Conservation (phyloP, 2,329 filamentous ascomycete species). For the Alternaria gaisen region DNA sequence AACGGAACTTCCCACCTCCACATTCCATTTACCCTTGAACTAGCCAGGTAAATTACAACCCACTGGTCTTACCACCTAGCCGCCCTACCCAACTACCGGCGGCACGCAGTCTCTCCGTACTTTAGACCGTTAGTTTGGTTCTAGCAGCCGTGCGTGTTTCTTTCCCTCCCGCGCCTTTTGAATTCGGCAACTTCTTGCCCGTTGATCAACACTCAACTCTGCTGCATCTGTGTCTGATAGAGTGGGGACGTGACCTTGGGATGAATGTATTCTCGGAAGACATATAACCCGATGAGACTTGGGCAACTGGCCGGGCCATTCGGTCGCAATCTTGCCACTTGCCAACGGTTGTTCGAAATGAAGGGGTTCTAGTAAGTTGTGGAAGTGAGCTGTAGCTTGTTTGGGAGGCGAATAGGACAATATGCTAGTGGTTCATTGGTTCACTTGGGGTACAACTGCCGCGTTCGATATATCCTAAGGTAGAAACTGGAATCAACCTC, state of each 20-base stretch:
- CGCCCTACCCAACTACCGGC: not conserved
- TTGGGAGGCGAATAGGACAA: not conserved
- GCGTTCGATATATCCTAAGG: not conserved
- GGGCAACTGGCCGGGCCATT: not conserved
- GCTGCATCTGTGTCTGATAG: not conserved
- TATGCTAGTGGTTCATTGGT: not conserved
- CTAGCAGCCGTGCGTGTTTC: not conserved
- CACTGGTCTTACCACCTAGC: not conserved
- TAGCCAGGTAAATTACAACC: not conserved
- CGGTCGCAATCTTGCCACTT: not conserved
- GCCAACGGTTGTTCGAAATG: not conserved
- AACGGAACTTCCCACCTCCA: slow-evolving; percentile 3
- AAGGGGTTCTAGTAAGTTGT: not conserved
- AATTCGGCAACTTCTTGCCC: not conserved
- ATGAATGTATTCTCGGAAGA: not conserved
- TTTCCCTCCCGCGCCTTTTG: not conserved
- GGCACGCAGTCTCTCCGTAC: not conserved
- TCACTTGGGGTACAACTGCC: not conserved
- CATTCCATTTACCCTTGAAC: not conserved
- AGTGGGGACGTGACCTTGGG: not conserved
- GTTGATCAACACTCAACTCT: not conserved
- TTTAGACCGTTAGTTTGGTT: not conserved
- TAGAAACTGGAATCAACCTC: not conserved
- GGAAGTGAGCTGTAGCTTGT: not conserved
- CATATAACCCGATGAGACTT: not conserved